Evolutionary conservation across 1,284 basidiomycete genomes (phyloP), one percentile per base, ranked within the genome.

Genomic region (Cryptococcus maquisensis): DNA sequence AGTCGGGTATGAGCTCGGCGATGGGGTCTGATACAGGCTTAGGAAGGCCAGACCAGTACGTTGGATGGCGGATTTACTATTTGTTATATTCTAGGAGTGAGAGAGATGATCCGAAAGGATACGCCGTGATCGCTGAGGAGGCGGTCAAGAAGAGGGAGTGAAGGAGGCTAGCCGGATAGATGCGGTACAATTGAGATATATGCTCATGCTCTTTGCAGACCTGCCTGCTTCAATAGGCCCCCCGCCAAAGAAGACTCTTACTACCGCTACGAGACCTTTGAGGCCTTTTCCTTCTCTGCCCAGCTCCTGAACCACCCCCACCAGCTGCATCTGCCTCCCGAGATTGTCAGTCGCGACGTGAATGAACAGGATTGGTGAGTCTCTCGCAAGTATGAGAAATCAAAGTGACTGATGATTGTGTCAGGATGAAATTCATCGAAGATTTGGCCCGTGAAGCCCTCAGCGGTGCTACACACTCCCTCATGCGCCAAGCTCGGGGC

Each of bases 1-100:
- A 47, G 21, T 43, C 59, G 54, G 8, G 21, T 52, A 24, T 51
- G 47, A 35, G 54, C 53, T 38, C 54, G 54, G 6, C 46, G 51
- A 26, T 56, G 54, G 18, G 10, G 28, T 44, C 42, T 9, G 20
- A 38, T 24, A 15, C 20, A 35, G 15, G 32, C 5, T 63, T 62
- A 7, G 62, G 63, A 7, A 51, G 68, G 62, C 68, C 68, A 21
- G 66, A 68, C 53, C 68, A 70, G 68, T 70, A 65, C 58, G 68
- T 70, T 28, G 65, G 59, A 23, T 65, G 59, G 59, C 42, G 61
- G 37, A 54, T 53, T 42, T 68, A 63, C 51, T 67, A 68, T 57
- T 26, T 54, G 3, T 16, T 55, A 18, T 36, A 18, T n/a, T 10
- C 26, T 5, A 54, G 40, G 47, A 48, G 49, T 35, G 35, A 45